Base-by-base conservation (phyloP, 169 alveolate genomes). In the Plasmodium gaboni region DNA sequence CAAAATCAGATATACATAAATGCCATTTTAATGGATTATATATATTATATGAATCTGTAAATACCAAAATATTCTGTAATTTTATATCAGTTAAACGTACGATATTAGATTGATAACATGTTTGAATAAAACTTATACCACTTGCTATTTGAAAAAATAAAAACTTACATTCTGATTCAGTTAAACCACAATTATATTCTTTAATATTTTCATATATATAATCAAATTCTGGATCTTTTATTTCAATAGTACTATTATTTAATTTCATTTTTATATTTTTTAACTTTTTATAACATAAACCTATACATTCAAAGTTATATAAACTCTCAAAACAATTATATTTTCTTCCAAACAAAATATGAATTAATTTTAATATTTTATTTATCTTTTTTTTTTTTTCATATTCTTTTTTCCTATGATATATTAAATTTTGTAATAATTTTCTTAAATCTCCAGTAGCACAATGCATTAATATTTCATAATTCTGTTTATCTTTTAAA, bases 51-150 rank as follows among this genome's bases (percentile, higher is more conserved):
- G 60, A 85, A 46, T 68, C 72, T 64, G 95, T 92, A 73, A 63
- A 94, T 12, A 94, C 96, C 48, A 94, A 88, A 24, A 94, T 88
- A 71, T 94, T 94, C 65, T 83, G 93, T 71, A 94, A 88, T 74
- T 94, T 94, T 22, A 94, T 76, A 69, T 94, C 96, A 10, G 95
- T 86, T 55, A 92, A 93, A 51, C 96, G 89, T 70, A 86, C 78
- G 12, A 94, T 94, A 65, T 94, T 88, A n/a, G 94, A 94, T 73
- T 94, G 96, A 67, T 90, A 92, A 64, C 95, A 92, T 88, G 92
- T 94, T 2, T 94, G 96, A 8, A 94, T 80, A 69, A 92, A 94
- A 17, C 94, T 87, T 13, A 92, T 87, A 5, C 96, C 95, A 48
- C 88, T 88, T 26, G 91, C 89, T 38, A 94, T 74, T 87, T 94